Conservation (phyloP, 441 rosid genomes). For the Eruca vesicaria region DNA sequence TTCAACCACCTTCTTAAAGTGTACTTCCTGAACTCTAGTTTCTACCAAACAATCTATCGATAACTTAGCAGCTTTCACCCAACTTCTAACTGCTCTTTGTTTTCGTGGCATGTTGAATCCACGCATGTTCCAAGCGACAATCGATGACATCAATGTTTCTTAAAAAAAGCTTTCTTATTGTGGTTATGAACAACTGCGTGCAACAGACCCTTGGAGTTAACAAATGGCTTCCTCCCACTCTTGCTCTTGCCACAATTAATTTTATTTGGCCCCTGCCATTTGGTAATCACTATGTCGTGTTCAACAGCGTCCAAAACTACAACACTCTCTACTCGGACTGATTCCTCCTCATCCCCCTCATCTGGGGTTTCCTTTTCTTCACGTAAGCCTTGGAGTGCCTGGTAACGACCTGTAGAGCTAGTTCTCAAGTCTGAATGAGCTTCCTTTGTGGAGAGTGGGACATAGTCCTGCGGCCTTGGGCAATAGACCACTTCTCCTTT, state of each 20-base stretch:
- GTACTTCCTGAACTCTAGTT: not conserved
- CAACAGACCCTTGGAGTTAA: not conserved
- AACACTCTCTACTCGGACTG: no score
- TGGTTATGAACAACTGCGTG: not conserved
- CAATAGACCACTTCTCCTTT: not conserved
- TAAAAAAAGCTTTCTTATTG: not conserved
- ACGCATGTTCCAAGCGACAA: not conserved
- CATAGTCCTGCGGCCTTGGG: not conserved
- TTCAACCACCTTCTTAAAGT: not conserved
- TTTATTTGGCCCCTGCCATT: no score
- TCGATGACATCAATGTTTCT: not conserved
- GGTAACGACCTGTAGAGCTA: not conserved
- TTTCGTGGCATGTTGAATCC: not conserved
- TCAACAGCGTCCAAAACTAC: no score
- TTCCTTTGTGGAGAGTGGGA: not conserved
- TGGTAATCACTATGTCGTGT: no score
- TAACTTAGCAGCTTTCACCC: not conserved
- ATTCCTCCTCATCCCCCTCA: not conserved
- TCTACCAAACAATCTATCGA: not conserved
- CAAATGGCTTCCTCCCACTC: not conserved
- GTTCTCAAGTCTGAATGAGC: not conserved
- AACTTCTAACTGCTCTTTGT: not conserved
- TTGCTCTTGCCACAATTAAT: not conserved
- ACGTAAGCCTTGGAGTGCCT: not conserved
- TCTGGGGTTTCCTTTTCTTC: not conserved